Base-by-base conservation (phyloP, 768 basidiomycete species). In the Trametes meyenii region DNA sequence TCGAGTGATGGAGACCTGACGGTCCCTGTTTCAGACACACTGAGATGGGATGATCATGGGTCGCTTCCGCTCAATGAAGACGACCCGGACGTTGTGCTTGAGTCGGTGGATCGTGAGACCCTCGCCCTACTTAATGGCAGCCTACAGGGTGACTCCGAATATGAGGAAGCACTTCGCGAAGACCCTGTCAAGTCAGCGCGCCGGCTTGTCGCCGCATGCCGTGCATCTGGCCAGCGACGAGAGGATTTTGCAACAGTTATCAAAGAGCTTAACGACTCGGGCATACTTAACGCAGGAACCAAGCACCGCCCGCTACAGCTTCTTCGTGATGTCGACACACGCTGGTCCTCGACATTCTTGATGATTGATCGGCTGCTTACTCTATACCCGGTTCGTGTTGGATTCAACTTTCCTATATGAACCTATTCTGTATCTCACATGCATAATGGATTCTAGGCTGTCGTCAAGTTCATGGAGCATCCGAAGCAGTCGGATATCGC, bases 261-360 rank as follows among this genome's bases (percentile, higher is more conserved):
- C 36, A 26, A 19, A 2, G 65, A 71, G 10, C 70, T 73, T 0
- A 76, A 76, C 55, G 45, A 60, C 38, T 61, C 50, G 29, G 65
- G 57, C 6, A 44, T 26, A 1, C 67, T 70, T 60, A 17, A 46
- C 39, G 19, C 36, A 39, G 53, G 58, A 29, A 45, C 24, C 13
- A 29, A 58, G 50, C 42, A 73, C 14, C 63, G 60, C 3, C 54
- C 65, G 16, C 63, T 74, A 2, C 60, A 69, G 52, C 71, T 76
- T 2, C 66, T 77, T 12, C 65, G 66, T 5, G 77, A 77, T 67
- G 63, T 67, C 23, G 74, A 76, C 19, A 75, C 70, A 0, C 61
- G 71, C 29, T 78, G 76, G 77, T 77, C 75, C 13, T 75, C 75
- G 17, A 74, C 68, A 11, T 73, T 66, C 61, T 60, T 73, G 1